Conservation (phyloP, 805 yeast species). For the Ogataea pignaliae region DNA sequence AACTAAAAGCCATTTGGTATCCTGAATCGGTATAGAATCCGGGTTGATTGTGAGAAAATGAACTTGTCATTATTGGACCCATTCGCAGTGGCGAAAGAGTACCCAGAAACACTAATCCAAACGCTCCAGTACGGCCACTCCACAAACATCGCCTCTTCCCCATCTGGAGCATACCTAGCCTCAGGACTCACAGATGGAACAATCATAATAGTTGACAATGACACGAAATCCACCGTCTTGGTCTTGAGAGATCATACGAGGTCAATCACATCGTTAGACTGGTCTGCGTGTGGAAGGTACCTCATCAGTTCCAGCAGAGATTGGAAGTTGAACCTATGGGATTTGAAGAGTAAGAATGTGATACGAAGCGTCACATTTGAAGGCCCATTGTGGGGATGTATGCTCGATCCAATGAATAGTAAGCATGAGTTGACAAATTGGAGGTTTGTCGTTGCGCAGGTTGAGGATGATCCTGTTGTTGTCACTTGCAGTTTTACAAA, state of each 20-base stretch:
- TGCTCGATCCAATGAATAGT: constrained; percentile 43
- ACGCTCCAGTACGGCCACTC: constrained; percentile 64
- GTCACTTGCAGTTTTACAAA: constrained; percentile 24
- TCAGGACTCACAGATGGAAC: constrained; percentile 74
- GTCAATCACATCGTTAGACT: constrained; percentile 65
- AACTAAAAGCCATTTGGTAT: too few species aligned
- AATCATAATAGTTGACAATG: constrained; percentile 68
- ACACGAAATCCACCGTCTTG: constrained; percentile 56
- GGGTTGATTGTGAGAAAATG: too few species aligned
- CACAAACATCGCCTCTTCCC: constrained; percentile 63
- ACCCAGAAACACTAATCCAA: constrained; percentile 77
- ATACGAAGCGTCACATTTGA: constrained; percentile 48
- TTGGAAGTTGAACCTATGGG: constrained; percentile 83
- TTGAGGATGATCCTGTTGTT: constrained; percentile 56
- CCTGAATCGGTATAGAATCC: too few species aligned
- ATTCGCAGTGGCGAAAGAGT: constrained; percentile 85
- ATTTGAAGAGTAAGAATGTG: constrained; percentile 42
- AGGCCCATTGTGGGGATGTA: constrained; percentile 71
- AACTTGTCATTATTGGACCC: constrained; percentile 85
- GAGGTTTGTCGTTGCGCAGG: constrained; percentile 57
- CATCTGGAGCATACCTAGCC: constrained; percentile 82
- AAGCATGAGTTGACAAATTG: constrained; percentile 15
- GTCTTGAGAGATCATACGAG: constrained; percentile 62
- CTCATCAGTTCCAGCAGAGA: constrained; percentile 72
- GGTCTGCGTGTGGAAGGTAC: constrained; percentile 73